Conservation (phyloP, 768 basidiomycete species). For the Tricholoma hemisulphureum region DNA sequence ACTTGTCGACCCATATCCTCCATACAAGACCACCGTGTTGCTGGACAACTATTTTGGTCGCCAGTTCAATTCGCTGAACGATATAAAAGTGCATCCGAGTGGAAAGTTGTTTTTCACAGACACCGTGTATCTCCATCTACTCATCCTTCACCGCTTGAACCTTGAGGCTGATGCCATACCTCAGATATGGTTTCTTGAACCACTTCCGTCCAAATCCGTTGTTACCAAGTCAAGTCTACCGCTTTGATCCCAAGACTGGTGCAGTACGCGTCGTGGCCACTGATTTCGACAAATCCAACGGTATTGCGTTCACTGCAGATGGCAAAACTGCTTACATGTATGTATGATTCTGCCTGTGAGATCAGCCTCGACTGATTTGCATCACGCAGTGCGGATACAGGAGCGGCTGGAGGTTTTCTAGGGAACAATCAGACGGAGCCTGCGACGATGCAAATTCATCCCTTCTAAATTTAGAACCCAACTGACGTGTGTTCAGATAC, state of each 20-base stretch:
- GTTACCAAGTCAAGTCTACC: constrained; percentile 75
- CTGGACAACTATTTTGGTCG: constrained; percentile 78
- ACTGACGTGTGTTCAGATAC: constrained; percentile 43
- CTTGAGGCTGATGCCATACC: neutral
- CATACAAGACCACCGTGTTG: constrained; percentile 66
- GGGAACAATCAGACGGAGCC: constrained; percentile 58
- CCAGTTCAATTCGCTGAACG: constrained; percentile 82
- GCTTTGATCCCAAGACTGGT: constrained; percentile 65
- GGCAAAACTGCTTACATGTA: constrained; percentile 67
- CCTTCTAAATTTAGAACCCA: neutral
- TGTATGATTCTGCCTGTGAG: constrained; percentile 7
- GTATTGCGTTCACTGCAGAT: constrained; percentile 68
- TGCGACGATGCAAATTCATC: constrained; percentile 57
- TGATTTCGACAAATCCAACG: constrained; percentile 72
- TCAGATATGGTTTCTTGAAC: constrained; percentile 63
- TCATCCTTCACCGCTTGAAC: neutral
- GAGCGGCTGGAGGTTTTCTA: constrained; percentile 41
- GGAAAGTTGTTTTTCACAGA: constrained; percentile 78
- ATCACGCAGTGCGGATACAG: constrained; percentile 48
- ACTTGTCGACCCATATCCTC: constrained; percentile 60
- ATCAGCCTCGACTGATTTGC: neutral
- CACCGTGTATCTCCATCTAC: constrained; percentile 42
- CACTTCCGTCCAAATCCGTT: constrained; percentile 65
- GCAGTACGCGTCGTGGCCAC: constrained; percentile 72
- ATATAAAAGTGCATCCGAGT: constrained; percentile 72